phyloP scores from a whole-genome alignment of 1,284 basidiomycete genomes.

The Pseudomicrostroma phylloplanum region DNA sequence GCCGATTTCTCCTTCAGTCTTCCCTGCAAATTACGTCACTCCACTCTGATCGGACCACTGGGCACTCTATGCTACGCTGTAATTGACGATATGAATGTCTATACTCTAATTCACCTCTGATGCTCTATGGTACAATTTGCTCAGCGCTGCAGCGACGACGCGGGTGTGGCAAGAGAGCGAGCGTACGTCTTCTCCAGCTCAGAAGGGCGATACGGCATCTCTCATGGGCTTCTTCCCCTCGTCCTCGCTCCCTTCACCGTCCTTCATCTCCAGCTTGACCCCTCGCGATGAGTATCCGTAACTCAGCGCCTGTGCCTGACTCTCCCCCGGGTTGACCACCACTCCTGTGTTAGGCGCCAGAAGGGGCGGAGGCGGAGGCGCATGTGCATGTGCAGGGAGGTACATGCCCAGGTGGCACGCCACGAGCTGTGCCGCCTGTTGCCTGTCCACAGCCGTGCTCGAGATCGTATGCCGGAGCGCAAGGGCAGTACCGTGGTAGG shows the following conservation, averaged over 20 bases:
- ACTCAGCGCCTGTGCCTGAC: neutral
- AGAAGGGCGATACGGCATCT: neutral
- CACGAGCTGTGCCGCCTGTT: slow-evolving; percentile 11
- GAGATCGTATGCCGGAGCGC: slow-evolving; percentile 9
- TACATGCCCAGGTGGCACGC: slow-evolving; percentile 14
- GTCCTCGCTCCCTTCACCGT: neutral
- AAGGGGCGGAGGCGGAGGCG: no score
- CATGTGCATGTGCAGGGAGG: slow-evolving; percentile 6
- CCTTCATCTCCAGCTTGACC: neutral
- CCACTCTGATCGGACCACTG: no score
- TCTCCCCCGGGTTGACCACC: neutral
- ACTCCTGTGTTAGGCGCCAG: no score
- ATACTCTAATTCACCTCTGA: no score
- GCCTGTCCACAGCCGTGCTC: slow-evolving; percentile 1
- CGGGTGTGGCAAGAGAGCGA: no score
- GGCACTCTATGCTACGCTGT: no score
- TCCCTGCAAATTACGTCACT: slow-evolving; percentile 1
- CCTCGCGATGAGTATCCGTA: neutral
- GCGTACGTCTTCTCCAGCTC: no score
- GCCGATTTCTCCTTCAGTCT: neutral
- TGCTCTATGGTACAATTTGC: no score
- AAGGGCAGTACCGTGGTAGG: slow-evolving; percentile 26
- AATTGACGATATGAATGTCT: no score
- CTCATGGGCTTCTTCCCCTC: neutral
- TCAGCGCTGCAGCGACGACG: no score